phyloP scores from a whole-genome alignment of 495 filamentous ascomycete species.

The Neohortaea acidophila region DNA sequence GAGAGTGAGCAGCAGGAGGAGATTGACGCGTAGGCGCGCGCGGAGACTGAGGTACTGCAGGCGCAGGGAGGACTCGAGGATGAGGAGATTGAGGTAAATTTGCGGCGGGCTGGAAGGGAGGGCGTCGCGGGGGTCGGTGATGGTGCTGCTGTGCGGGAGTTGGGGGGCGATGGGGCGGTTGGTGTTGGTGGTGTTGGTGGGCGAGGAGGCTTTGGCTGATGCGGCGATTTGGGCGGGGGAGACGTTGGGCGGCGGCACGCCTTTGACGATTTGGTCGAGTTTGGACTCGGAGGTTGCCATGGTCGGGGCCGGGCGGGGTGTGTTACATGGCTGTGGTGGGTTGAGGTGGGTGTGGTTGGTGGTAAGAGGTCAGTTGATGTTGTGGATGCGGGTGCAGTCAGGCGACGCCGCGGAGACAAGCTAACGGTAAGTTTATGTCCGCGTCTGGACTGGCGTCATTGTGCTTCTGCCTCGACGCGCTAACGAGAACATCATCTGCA shows the following conservation, averaged over 20 bases:
- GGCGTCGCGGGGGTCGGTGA: constrained; percentile 58
- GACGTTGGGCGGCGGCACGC: constrained; percentile 23
- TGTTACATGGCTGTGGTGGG: no score
- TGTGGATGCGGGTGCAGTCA: no score
- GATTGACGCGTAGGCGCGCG: constrained; percentile 78
- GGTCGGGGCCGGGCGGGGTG: neutral
- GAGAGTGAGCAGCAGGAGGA: constrained; percentile 78
- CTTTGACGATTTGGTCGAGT: constrained; percentile 53
- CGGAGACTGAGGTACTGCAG: constrained; percentile 83
- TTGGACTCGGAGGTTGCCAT: constrained; percentile 41
- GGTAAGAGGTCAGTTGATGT: no score
- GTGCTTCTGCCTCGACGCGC: no score
- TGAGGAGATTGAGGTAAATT: constrained; percentile 94
- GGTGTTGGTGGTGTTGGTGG: constrained; percentile 17
- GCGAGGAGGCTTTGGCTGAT: constrained; percentile 21
- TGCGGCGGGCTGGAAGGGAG: constrained; percentile 86
- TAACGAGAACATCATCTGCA: no score
- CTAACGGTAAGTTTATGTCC: no score
- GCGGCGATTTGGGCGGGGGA: constrained; percentile 23
- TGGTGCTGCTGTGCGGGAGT: constrained; percentile 25
- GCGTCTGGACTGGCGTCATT: no score
- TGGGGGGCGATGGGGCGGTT: constrained; percentile 20
- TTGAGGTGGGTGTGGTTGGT: no score
- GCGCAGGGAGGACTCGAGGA: constrained; percentile 87
- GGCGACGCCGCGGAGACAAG: no score